A percentile compares a stretch with the other conserved stretches of the same genome.
Evolutionary conservation across 371 early-diverging fungal species (phyloP).

Genomic region (Mortierella sp.): DNA sequence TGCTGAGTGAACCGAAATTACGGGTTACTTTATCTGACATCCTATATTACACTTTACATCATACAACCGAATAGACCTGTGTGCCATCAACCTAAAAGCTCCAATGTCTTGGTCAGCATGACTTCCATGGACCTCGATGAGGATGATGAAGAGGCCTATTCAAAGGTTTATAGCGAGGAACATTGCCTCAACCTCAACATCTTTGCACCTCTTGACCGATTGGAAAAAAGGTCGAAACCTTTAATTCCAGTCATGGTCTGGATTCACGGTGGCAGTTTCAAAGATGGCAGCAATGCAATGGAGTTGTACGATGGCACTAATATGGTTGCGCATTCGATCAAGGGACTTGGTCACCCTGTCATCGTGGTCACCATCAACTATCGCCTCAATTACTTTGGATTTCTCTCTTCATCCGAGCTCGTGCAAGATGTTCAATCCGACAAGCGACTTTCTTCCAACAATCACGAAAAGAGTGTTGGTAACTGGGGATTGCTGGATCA

Average conservation of each 20-base stretch:
- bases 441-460: slow-evolving; percentile 11
- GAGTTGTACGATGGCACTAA: slow-evolving; percentile 35
- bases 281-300: slow-evolving; percentile 51
- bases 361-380: slow-evolving; percentile 58
- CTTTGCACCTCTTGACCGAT: slow-evolving; percentile 35
- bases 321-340: slow-evolving; percentile 36
- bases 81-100: slow-evolving; percentile 47
- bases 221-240: slow-evolving; percentile 6
- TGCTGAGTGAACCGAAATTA: not conserved
- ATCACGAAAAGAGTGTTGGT: slow-evolving; percentile 35
- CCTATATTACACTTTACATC: not conserved
- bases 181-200: slow-evolving; percentile 59
- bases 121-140: slow-evolving; percentile 19
- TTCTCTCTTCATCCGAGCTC: slow-evolving; percentile 52
- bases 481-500: slow-evolving; percentile 66
- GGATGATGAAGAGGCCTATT: slow-evolving; percentile 38
- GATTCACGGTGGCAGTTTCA: slow-evolving; percentile 56
- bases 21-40: not conserved
- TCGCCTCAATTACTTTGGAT: slow-evolving; percentile 58
- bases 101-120: slow-evolving; percentile 43
- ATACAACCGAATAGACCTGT: slow-evolving; percentile 25
- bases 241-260: slow-evolving; percentile 58
- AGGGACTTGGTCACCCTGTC: slow-evolving; percentile 40
- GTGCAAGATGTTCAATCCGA: slow-evolving; percentile 35
- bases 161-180: slow-evolving; percentile 39